phyloP scores from a whole-genome alignment of 2,329 filamentous ascomycete genomes.

The Diaporthe caulivora region DNA sequence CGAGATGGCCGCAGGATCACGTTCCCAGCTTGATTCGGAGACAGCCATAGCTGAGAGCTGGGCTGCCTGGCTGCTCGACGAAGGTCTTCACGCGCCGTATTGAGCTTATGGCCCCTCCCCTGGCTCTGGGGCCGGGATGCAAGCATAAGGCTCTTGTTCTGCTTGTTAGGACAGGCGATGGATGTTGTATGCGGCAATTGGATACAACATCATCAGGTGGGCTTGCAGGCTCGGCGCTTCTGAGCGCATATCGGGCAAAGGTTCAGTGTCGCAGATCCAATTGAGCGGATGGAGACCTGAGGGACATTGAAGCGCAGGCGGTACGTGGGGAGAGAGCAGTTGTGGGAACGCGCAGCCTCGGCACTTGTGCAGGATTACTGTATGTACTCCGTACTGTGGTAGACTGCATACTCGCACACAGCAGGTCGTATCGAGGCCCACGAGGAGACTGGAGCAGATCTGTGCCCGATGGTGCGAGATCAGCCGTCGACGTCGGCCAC shows the following conservation, averaged over 20 bases:
- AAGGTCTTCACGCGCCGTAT: not conserved
- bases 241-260: not conserved
- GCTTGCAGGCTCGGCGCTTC: constrained; percentile 17
- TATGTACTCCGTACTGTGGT: no score
- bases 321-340: constrained; percentile 8
- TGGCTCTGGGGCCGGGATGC: not conserved
- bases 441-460: constrained; percentile 20
- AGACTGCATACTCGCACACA: not conserved
- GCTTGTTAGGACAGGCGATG: not conserved
- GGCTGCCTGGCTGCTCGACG: not conserved
- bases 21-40: not conserved
- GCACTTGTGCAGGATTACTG: constrained; percentile 13
- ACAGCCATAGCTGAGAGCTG: not conserved
- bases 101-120: not conserved
- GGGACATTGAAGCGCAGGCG: constrained; percentile 20
- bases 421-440: constrained; percentile 21
- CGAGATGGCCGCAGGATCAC: not conserved
- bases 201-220: constrained; percentile 11
- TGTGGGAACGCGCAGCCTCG: constrained; percentile 21
- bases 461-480: constrained; percentile 18
- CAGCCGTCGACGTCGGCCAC: constrained; percentile 19
- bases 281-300: constrained; percentile 11
- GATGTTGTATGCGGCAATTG: constrained; percentile 9
- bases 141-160: not conserved
- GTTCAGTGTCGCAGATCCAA: constrained; percentile 23